Evolutionary conservation across 495 filamentous ascomycete genomes (phyloP).

Genomic region (Hyaloscypha finlandica): DNA sequence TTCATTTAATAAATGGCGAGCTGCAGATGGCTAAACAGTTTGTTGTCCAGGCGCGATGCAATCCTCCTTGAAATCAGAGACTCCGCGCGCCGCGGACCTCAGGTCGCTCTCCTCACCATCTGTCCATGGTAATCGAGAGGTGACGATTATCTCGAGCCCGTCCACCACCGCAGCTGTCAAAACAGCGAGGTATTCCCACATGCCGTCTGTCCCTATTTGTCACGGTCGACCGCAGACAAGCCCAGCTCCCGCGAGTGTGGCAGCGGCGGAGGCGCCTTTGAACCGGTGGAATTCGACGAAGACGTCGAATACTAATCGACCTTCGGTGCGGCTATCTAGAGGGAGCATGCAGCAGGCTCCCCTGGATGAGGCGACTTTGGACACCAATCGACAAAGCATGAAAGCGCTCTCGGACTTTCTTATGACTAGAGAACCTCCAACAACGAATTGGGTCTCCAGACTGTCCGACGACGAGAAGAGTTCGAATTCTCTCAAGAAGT

Average conservation of each 20-base stretch:
- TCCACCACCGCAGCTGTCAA: not conserved
- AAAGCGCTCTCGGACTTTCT: constrained; percentile 45
- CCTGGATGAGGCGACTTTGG: not conserved
- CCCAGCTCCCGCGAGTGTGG: not conserved
- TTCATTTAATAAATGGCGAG: constrained; percentile 11
- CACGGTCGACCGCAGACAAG: constrained; percentile 9
- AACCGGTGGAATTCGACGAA: constrained; percentile 4
- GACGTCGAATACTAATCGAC: not conserved
- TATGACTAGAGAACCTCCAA: constrained; percentile 40
- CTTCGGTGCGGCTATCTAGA: not conserved
- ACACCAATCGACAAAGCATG: constrained; percentile 26
- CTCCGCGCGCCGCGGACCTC: constrained; percentile 8
- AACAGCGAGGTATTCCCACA: constrained; percentile 3
- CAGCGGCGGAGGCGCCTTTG: not conserved
- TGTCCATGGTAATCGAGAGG: constrained; percentile 17
- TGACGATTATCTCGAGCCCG: constrained; percentile 15
- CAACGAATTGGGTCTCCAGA: constrained; percentile 43
- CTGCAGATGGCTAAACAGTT: constrained; percentile 17
- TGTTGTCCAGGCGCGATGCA: constrained; percentile 21
- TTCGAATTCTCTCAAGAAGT: constrained; percentile 30
- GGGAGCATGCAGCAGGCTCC: constrained; percentile 3
- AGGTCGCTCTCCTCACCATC: constrained; percentile 2
- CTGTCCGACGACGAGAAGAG: constrained; percentile 33
- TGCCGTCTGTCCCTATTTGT: not conserved
- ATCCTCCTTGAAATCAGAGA: constrained; percentile 21